These are phyloP conservation scores for Sedum album DNA, from an alignment of 164 flowering plant genomes.

Conservation along the genomic window DNA sequence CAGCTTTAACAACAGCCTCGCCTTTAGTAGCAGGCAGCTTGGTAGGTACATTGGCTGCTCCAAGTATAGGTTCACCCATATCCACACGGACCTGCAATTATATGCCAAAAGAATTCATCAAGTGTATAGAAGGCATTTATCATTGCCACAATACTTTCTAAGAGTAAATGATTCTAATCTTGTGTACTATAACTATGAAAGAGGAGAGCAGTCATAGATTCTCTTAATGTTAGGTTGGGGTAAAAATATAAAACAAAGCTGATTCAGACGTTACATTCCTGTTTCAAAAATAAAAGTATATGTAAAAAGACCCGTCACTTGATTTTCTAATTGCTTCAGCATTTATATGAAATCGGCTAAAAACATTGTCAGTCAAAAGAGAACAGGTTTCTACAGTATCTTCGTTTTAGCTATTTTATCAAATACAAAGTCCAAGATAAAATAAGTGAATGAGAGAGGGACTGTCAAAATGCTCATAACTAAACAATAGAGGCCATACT, in stretches of 20 bases:
- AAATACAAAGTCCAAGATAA: not conserved
- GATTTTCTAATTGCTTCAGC: too few species aligned
- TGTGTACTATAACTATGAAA: not conserved
- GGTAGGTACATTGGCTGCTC: conserved; percentile 73
- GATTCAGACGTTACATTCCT: not conserved
- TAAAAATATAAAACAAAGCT: not conserved
- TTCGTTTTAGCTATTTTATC: not conserved
- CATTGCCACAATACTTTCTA: not conserved
- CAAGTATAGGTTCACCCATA: conserved; percentile 91
- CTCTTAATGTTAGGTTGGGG: not conserved
- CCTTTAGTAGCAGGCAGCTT: conserved; percentile 48
- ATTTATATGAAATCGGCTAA: too few species aligned
- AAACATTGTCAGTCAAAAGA: too few species aligned
- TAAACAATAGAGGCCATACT: not conserved
- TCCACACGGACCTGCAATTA: conserved; percentile 70
- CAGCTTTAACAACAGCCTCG: conserved; percentile 57
- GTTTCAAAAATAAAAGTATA: too few species aligned
- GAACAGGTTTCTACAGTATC: too few species aligned
- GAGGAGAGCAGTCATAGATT: not conserved
- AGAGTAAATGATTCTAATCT: not conserved
- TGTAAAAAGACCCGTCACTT: too few species aligned
- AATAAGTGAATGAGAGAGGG: not conserved
- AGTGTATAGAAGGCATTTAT: not conserved
- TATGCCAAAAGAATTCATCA: not conserved
- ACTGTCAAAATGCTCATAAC: not conserved